Evolutionary conservation across 495 filamentous ascomycete genomes (phyloP), one percentile per base, ranked within the genome.

Genomic region (Hypoxylon lienhwacheense): DNA sequence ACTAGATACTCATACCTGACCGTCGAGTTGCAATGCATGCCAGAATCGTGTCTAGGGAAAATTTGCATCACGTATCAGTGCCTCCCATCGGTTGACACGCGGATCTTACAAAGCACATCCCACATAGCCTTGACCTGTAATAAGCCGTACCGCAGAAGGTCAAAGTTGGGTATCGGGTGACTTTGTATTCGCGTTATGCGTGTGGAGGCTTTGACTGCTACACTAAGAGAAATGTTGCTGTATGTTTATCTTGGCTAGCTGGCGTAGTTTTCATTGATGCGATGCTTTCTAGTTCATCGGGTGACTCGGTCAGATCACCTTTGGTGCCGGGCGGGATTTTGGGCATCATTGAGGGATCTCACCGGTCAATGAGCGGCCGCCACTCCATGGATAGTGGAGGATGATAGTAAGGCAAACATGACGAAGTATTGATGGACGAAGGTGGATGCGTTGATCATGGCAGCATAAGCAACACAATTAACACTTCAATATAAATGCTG

Each of bases 71-170:
- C 36, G 20, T 14, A 19, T 25, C 10, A 36, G 16, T 16, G 19
- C 20, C 43, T 41, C 20, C 43, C 35, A 28, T 51, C 47, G 29
- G 19, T 48, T 49, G 55, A 43, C 17, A 47, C 55, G 58, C 47
- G 32, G 58, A 61, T 61, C 58, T 56, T 56, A 25, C 42, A 43
- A 55, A 42, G 31, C 52, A 36, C 29, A 39, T 51, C 17, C 55
- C 48, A 43, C 36, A 20, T 39, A 10, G 20, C 35, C 20, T 43
- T 33, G 19, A 12, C 5, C n/a, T 45, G 33, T 45, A 45, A 50
- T 60, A 49, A 55, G 50, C 56, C 10, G 49, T 45, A 41, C 50
- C 50, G 32, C 34, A 32, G 17, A 36, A 36, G 41, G n/a, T 15
- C 29, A n/a, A 46, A 21, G 21, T 28, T 16, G 41, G 56, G 12